Percentiles rank a stretch among this genome's conserved stretches.
Evolutionary conservation across 2,329 filamentous ascomycete genomes (phyloP).

Genomic region (Zymoseptoria pseudotritici): DNA sequence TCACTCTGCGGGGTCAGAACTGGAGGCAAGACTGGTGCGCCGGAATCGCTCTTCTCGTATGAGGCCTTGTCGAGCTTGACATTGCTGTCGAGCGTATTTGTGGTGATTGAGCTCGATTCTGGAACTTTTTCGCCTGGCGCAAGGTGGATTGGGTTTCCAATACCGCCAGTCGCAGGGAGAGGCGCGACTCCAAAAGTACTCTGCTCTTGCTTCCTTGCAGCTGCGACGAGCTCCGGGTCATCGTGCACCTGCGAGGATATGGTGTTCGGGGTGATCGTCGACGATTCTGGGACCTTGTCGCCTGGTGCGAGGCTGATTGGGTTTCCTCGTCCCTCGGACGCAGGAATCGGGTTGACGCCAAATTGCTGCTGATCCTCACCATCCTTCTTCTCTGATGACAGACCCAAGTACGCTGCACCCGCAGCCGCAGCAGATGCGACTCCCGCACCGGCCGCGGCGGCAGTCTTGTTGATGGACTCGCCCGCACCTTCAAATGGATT

Average conservation of each 20-base stretch:
- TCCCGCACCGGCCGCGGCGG: constrained; percentile 2
- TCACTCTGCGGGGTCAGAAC: constrained; percentile 40
- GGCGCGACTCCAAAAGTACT: constrained; percentile 47
- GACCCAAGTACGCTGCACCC: constrained; percentile 3
- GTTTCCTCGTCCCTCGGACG: constrained; percentile 58
- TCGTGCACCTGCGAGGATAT: constrained; percentile 58
- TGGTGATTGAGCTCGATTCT: constrained; percentile 53
- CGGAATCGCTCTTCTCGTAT: constrained; percentile 71
- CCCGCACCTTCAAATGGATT: constrained; percentile 12
- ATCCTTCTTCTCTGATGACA: constrained; percentile 6
- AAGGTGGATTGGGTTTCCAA: constrained; percentile 72
- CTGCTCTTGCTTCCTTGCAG: constrained; percentile 11
- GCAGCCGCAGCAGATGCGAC: constrained; percentile 5
- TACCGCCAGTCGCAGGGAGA: constrained; percentile 50
- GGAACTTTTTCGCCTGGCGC: constrained; percentile 76
- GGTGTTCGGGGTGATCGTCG: constrained; percentile 58
- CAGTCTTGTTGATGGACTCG: neutral
- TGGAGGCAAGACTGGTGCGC: constrained; percentile 38
- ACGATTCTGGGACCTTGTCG: constrained; percentile 67
- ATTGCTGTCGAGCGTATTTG: constrained; percentile 62
- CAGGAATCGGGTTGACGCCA: constrained; percentile 52
- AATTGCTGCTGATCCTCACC: constrained; percentile 35
- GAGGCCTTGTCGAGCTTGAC: constrained; percentile 68
- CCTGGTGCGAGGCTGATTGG: constrained; percentile 72
- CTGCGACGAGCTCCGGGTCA: constrained; percentile 53